These are phyloP conservation scores for Decorospora gaudefroyi DNA, from an alignment of 2,329 filamentous ascomycete species.

Conservation along the genomic window DNA sequence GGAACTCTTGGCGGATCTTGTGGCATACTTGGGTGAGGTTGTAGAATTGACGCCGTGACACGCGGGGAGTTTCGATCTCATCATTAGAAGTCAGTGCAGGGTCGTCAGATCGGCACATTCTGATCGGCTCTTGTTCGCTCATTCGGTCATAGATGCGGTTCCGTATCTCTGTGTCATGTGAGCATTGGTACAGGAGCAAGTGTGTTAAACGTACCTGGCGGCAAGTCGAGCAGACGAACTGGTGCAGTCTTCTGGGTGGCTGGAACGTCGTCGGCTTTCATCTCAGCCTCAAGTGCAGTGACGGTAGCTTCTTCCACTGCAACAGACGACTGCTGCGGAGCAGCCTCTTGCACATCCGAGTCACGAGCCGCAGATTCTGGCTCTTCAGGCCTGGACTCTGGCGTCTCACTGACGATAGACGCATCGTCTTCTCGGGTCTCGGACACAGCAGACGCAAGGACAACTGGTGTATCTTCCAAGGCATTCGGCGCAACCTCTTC, in stretches of 20 bases:
- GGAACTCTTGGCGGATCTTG: slow-evolving; percentile 33
- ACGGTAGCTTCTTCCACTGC: background rate
- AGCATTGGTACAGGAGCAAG: background rate
- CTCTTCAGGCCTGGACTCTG: too few species aligned
- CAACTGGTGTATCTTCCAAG: slow-evolving; percentile 9
- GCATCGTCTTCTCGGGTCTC: too few species aligned
- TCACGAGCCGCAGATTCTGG: too few species aligned
- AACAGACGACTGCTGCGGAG: too few species aligned
- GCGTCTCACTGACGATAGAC: too few species aligned
- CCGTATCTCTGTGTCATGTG: slow-evolving; percentile 13
- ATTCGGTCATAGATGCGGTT: slow-evolving; percentile 18
- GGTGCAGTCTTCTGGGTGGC: slow-evolving; percentile 8
- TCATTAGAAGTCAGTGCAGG: slow-evolving; percentile 11
- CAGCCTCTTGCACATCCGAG: too few species aligned
- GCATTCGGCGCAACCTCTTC: too few species aligned
- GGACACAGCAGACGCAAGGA: too few species aligned
- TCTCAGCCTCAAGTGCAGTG: background rate
- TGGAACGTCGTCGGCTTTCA: background rate
- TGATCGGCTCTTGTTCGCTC: slow-evolving; percentile 14
- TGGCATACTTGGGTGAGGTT: slow-evolving; percentile 33
- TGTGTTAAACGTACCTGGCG: slow-evolving; percentile 8
- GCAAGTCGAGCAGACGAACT: slow-evolving; percentile 8
- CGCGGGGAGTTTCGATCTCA: background rate
- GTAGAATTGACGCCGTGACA: slow-evolving; percentile 10
- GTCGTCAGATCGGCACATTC: slow-evolving; percentile 20